Evolutionary conservation across 495 filamentous ascomycete genomes (phyloP), one percentile per base, ranked within the genome.

Genomic region (Trichoderma erinaceum): DNA sequence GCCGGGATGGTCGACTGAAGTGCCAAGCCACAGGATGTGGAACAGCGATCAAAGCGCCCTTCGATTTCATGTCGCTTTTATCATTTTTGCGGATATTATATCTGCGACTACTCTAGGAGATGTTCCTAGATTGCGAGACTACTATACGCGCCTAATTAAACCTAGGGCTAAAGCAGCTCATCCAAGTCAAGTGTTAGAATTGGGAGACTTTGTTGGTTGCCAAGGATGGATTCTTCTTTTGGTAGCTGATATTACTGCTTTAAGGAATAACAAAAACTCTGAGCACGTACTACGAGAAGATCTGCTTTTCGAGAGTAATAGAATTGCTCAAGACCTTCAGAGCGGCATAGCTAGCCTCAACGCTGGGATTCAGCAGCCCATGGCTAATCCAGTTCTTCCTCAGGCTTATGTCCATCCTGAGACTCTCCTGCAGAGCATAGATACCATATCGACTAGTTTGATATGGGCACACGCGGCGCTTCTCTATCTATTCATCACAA

Each of bases 391-490:
- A 32, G 0, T 7, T 32, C 29, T 11, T 25, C 29, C 29, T 18
- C 23, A 61, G 12, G 25, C 56, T 3, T 61, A 61, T 61, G 10
- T 15, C 16, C 12, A 61, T 61, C 56, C 56, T 10, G 56, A 61
- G 10, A 13, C 56, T 35, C 23, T 18, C 1, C 8, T 25, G 35
- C 56, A 61, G n/a, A 15, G 8, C 3, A 18, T 12, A 29, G 25
- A 61, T 32, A 21, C 25, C 56, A 61, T 21, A 12, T 61, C 56
- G 10, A 15, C 15, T 61, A 61, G 25, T 25, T 61, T 61, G 56
- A 74, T 82, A 43, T 86, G 83, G 83, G 82, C 75, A 3, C 79
- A 84, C 64, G 80, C 81, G 5, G 77, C 80, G 4, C 72, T 84
- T 8, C 66, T 82, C 10, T 86, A 85, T 67, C 76, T 85, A 18